These are phyloP conservation scores for Penicillium odoratum DNA, from an alignment of 495 filamentous ascomycete species.

Conservation along the genomic window DNA sequence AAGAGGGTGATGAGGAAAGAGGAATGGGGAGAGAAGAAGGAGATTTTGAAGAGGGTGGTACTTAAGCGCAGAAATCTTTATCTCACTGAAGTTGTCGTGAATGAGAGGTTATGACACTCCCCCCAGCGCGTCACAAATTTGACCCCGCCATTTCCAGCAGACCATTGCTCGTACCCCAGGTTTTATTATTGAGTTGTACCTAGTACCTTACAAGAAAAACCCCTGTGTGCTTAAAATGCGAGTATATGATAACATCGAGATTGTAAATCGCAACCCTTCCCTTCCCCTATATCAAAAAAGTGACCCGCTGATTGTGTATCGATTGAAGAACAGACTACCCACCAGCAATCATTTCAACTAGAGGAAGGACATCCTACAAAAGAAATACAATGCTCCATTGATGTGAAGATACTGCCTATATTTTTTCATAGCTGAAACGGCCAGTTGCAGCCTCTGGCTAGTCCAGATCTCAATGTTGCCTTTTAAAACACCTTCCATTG, in stretches of 20 bases:
- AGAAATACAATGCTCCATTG: background rate
- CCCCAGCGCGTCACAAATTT: too few relatives aligned
- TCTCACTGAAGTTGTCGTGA: background rate
- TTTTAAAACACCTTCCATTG: background rate
- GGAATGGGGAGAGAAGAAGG: background rate
- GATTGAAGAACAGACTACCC: too few relatives aligned
- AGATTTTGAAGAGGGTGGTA: background rate
- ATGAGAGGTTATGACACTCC: background rate
- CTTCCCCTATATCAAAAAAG: background rate
- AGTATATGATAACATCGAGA: background rate
- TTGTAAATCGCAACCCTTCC: background rate
- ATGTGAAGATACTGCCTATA: background rate
- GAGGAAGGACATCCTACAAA: background rate
- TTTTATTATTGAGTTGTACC: background rate
- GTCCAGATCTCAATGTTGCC: background rate
- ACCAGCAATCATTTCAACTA: background rate
- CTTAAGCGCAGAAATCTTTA: background rate
- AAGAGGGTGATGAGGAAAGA: background rate
- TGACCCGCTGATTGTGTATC: background rate
- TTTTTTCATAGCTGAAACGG: background rate
- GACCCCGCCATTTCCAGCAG: too few relatives aligned
- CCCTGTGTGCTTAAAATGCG: background rate
- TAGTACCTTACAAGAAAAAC: too few relatives aligned
- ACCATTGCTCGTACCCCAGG: too few relatives aligned
- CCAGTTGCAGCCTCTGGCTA: background rate